Base-by-base conservation (phyloP, 371 early-diverging fungal genomes). In the Syncephalastrum contaminatum region DNA sequence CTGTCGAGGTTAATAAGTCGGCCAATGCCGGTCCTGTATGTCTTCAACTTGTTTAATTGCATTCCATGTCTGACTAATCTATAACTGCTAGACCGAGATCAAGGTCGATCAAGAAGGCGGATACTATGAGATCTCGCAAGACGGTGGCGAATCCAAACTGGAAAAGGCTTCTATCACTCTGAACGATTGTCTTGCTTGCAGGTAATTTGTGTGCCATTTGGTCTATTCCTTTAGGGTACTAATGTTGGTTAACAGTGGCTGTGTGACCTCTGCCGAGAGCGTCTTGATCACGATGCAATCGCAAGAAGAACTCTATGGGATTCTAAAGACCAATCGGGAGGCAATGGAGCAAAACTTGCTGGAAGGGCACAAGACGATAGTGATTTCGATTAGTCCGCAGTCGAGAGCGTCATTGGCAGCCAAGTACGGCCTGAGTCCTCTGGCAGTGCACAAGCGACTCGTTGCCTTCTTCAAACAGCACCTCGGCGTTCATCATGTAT, bases 121-220 rank as follows among this genome's bases (percentile, higher is more conserved):
- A 7, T 86, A 88, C 59, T 92, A 87, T 58, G 96, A 96, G 62
- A 95, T 95, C n/a, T 75, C 84, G 8, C 84, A 85, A 58, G 94
- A 93, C 59, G 95, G 93, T 27, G 82, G 77, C 24, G 88, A 89
- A 61, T 85, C 82, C 7, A 83, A 88, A 65, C 83, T 93, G 4
- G 94, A 94, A 64, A 80, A 87, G 3, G 97, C 96, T 1, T 76
- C 82, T 4, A 94, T 97, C 43, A 84, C 89, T 13, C 70, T 98
- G 25, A 93, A 95, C 64, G 99, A 98, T 76, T 98, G 99, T 67
- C 80, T 98, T 21, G 97, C 99, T 4, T 98, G 99, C 89, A 94
- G 91, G 93, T 90, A 77, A 46, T 40, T 12, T 20, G 19, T 22
- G 46, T 6, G 40, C 0, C 30, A 43, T n/a, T n/a, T n/a, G 15